Percentiles rank a stretch among this genome's conserved stretches.
Evolutionary conservation across 169 alveolate genomes (phyloP).

Genomic region (Cyclospora cayetanensis): DNA sequence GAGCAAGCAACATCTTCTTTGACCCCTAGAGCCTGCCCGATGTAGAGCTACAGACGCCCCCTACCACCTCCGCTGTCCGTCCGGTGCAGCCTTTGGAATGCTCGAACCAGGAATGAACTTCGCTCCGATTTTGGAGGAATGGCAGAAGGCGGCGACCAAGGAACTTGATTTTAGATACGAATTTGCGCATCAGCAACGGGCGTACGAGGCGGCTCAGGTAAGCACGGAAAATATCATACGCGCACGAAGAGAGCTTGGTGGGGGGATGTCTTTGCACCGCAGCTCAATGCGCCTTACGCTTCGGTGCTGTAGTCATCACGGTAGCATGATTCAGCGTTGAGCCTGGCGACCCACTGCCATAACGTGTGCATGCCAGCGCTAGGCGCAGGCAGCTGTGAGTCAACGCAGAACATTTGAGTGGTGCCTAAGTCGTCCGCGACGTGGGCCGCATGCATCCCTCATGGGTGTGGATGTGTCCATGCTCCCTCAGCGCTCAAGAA

Average conservation of each 20-base stretch:
- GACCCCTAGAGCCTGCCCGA: too few species aligned
- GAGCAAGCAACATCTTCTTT: too few species aligned
- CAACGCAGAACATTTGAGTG: too few species aligned
- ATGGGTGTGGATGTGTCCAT: neutral
- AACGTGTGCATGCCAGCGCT: too few species aligned
- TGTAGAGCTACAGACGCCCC: too few species aligned
- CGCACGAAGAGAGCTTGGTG: neutral
- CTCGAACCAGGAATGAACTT: constrained; percentile 80
- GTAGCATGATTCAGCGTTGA: too few species aligned
- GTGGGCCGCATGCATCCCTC: neutral
- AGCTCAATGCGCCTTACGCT: too few species aligned
- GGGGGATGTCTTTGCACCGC: neutral
- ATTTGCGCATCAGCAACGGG: constrained; percentile 82
- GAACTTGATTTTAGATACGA: constrained; percentile 89
- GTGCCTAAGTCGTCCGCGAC: neutral
- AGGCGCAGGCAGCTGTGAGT: too few species aligned
- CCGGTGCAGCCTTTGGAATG: constrained; percentile 82
- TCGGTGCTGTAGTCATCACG: too few species aligned
- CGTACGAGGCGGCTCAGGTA: constrained; percentile 78
- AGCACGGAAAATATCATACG: neutral
- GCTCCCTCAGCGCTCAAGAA: constrained; percentile 77
- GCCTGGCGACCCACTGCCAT: too few species aligned
- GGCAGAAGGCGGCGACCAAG: constrained; percentile 86
- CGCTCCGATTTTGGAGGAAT: constrained; percentile 84
- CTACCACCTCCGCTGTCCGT: too few species aligned